Conservation (phyloP, 805 yeast genomes). For the Maudiozyma bulderi region DNA sequence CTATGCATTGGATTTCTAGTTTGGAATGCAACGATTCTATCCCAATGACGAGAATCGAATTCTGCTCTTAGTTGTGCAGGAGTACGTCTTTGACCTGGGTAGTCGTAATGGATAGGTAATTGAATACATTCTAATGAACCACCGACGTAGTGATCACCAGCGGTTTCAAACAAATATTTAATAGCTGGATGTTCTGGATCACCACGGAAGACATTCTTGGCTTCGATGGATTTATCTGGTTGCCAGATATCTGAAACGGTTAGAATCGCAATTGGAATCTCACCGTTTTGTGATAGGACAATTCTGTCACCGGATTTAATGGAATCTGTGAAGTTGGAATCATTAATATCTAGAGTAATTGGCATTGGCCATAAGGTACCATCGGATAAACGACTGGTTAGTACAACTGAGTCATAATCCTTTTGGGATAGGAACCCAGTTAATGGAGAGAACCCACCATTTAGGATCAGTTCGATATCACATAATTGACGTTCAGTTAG, state of each 20-base stretch:
- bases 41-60: slow-evolving; percentile 75
- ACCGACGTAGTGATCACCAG: slow-evolving; percentile 81
- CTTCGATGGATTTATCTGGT: slow-evolving; percentile 76
- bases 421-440: slow-evolving; percentile 53
- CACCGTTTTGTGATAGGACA: slow-evolving; percentile 73
- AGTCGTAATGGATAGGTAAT: slow-evolving; percentile 84
- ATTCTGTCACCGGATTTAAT: slow-evolving; percentile 51
- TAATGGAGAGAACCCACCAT: slow-evolving; percentile 89
- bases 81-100: slow-evolving; percentile 75
- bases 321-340: slow-evolving; percentile 35
- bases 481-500: slow-evolving; percentile 85
- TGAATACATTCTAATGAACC: slow-evolving; percentile 78
- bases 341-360: slow-evolving; percentile 69
- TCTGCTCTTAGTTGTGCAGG: slow-evolving; percentile 86
- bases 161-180: slow-evolving; percentile 56
- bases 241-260: slow-evolving; percentile 69
- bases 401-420: slow-evolving; percentile 58
- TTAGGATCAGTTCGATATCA: slow-evolving; percentile 81
- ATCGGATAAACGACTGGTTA: slow-evolving; percentile 56
- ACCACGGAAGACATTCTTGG: slow-evolving; percentile 83
- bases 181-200: slow-evolving; percentile 96
- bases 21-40: slow-evolving; percentile 89
- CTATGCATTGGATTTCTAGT: slow-evolving; percentile 98
- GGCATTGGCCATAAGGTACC: slow-evolving; percentile 91
- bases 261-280: slow-evolving; percentile 67